Evolutionary conservation across 73 alveolate species (phyloP).

Genomic region (Loxodes magnus): DNA sequence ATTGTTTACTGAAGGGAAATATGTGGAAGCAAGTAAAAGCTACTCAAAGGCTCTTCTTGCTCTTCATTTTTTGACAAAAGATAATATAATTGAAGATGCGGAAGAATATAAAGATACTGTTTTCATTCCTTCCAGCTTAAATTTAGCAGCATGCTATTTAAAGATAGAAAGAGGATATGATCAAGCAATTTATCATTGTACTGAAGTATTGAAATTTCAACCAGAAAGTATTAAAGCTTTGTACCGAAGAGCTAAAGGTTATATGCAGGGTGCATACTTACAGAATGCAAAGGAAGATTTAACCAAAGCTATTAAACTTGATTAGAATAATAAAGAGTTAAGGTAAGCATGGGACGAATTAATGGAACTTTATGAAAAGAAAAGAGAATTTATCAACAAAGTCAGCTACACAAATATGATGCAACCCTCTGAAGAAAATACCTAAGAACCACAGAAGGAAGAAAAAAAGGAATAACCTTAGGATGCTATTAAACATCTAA

Average conservation of each 20-base stretch:
- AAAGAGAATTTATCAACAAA: too few relatives aligned
- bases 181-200: background rate
- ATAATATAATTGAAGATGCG: background rate
- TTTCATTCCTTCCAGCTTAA: slow-evolving; percentile 6
- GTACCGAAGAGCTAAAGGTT: slow-evolving; percentile 3
- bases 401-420: too few relatives aligned
- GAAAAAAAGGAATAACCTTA: too few relatives aligned
- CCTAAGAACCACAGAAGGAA: too few relatives aligned
- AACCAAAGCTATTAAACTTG: background rate
- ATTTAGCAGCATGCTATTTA: slow-evolving; percentile 5
- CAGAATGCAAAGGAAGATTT: slow-evolving; percentile 4
- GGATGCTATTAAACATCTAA: too few relatives aligned
- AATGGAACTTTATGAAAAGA: too few relatives aligned
- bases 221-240: slow-evolving; percentile 4
- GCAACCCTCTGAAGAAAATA: too few relatives aligned
- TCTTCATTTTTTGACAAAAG: background rate
- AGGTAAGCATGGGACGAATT: background rate
- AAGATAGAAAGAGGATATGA: background rate
- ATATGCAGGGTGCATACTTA: background rate
- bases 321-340: background rate
- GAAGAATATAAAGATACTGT: background rate
- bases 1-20: background rate
- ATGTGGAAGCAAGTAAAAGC: slow-evolving; percentile 3
- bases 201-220: slow-evolving; percentile 1
- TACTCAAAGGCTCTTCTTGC: slow-evolving; percentile 16